phyloP scores from a whole-genome alignment of 2,329 filamentous ascomycete species.

The Hawksworthiomyces lignivorus region DNA sequence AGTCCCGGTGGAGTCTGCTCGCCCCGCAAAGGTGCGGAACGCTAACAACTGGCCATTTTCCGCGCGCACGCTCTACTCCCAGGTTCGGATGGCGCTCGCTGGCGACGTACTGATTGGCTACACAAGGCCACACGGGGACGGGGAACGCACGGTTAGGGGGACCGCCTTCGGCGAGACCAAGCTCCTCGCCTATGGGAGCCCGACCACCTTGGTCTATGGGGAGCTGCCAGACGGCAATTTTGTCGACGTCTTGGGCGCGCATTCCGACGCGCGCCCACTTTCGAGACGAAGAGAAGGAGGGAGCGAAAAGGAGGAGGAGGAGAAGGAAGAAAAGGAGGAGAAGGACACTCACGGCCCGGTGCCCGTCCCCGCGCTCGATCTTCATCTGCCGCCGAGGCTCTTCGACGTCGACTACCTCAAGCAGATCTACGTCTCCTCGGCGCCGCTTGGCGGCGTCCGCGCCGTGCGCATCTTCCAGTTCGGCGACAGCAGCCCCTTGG shows the following conservation, averaged over 20 bases:
- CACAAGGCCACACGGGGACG: too few species aligned
- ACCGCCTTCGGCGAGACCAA: background rate
- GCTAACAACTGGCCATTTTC: background rate
- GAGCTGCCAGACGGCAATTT: background rate
- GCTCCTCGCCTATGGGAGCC: background rate
- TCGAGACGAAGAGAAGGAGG: too few species aligned
- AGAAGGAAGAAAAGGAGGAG: too few species aligned
- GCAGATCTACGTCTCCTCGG: background rate
- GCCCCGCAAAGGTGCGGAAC: background rate
- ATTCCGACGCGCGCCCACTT: background rate
- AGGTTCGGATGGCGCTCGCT: conserved; percentile 5
- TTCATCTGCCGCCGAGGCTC: background rate
- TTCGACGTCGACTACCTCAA: background rate
- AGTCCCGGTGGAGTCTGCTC: background rate
- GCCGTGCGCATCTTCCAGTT: background rate
- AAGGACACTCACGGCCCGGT: too few species aligned
- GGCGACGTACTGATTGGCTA: conserved; percentile 1
- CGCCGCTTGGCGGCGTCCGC: background rate
- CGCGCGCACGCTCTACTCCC: background rate
- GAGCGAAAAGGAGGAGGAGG: too few species aligned
- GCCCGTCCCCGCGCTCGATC: background rate
- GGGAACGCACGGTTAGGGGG: too few species aligned
- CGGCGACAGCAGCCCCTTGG: too few species aligned
- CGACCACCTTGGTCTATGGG: background rate
- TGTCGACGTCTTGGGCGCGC: background rate